Base-by-base conservation (phyloP, 208 protist species). In the Baffinella frigidus region DNA sequence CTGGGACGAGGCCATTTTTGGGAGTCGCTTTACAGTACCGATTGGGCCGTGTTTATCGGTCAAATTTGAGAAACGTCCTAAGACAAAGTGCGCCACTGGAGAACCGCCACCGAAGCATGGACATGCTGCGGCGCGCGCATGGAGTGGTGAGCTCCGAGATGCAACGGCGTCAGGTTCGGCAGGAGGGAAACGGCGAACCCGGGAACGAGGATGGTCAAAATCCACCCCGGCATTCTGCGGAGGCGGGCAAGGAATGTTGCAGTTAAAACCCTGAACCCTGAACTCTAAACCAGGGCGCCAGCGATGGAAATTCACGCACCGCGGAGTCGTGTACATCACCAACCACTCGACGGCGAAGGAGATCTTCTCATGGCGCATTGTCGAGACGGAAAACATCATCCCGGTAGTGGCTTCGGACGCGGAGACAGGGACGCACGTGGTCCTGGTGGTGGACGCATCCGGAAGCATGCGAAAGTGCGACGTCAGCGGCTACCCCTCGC, bases 261-360 rank as follows among this genome's bases (percentile, higher is more conserved):
- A n/a, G n/a, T n/a, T n/a, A n/a, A n/a, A n/a, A n/a, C n/a, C n/a
- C n/a, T 64, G 20, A 87, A 35, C 7, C 30, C 39, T 33, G 50
- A 74, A 11, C 24, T 68, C 17, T 39, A 89, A 17, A 9, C 30
- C 0, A 36, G 64, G 0, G 50, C 61, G 64, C 84, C 77, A 0
- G 45, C 77, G 92, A 5, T 93, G 92, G 92, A 27, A 50, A 36
- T 89, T 72, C 48, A 64, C 50, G 10, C 51, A 94, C 80, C 41
- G 74, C 20, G 93, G 93, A 27, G 73, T 92, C 5, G 73, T 94
- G 33, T 94, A 83, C 84, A 80, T 94, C 30, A 94, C 93, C 4
- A 84, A 94, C 45, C 44, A 87, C 17, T 90, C 72, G 0, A 50
- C 24, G 14, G 14, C 33, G n/a, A 64, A 92, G 43, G 84, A 89